Base-by-base conservation (phyloP, 176 grass and related monocot genomes). In the Aegilops bicornis region DNA sequence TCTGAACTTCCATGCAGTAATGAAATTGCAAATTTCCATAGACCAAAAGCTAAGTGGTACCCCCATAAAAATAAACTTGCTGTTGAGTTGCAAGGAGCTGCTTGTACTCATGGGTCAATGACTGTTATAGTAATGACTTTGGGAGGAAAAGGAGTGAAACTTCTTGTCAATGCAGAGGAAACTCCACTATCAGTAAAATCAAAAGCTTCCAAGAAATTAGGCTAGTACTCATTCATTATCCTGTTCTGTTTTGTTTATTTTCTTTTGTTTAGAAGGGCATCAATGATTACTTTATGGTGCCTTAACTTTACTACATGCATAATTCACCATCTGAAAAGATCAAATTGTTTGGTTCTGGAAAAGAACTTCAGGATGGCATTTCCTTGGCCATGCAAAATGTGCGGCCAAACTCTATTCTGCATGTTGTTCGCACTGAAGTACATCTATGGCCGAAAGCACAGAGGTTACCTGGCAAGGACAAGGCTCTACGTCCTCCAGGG, bases 161-260 rank as follows among this genome's bases (percentile, higher is more conserved):
- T 98, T 91, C 66, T 89, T 52, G 88, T 96, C 68, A 91, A 92
- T 77, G 92, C 94, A 63, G 94, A 98, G 81, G 94, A 98, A 79
- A 90, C 86, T 78, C 85, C 95, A 35, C 73, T 82, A 54, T 90
- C 92, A 83, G 78, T 94, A 52, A 98, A 94, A 94, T 82, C 84
- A 36, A 92, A 93, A 92, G 97, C 97, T 80, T 96, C 93, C 31
- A 98, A 96, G 88, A 98, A 98, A 73, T 81, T 98, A 83, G 97
- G 97, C 81, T 78, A 79, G 87, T 92, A 32, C 86, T 66, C 48
- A 15, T 77, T 42, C 76, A 39, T 86, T 74, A 30, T 62, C 80
- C 64, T 11, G 2, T 64, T 82, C 20, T 16, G 7, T 81, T 81
- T 30, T 81, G 32, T 76, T 84, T 71, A 52, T 75, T 85, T 77